Percentiles rank a stretch among this genome's conserved stretches.
Conservation (phyloP, 2,329 filamentous ascomycete genomes). For the Myriosclerotinia duriaeana region DNA sequence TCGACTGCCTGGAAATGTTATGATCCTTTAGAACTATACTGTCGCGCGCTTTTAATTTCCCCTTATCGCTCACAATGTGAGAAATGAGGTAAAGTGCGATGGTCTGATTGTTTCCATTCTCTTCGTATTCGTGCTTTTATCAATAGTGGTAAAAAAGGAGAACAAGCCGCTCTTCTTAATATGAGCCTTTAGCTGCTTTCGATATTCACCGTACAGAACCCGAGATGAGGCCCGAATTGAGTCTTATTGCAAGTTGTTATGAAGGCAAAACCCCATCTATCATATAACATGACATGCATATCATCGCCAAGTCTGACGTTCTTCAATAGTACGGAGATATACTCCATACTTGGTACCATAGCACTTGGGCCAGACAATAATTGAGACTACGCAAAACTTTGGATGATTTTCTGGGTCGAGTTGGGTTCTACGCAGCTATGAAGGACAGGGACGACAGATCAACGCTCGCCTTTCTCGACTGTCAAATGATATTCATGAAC, state of each 20-base stretch:
- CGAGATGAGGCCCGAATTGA: not conserved
- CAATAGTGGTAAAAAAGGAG: not conserved
- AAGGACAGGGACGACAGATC: slow-evolving; percentile 8
- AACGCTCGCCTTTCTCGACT: not conserved
- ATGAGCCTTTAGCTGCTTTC: not conserved
- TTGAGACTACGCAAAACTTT: not conserved
- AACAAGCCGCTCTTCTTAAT: not conserved
- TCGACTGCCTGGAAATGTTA: not conserved
- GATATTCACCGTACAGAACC: not conserved
- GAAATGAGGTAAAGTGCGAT: not conserved
- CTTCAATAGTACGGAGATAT: slow-evolving; percentile 6
- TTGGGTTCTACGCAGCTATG: not conserved
- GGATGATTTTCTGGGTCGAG: not conserved
- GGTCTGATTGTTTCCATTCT: not conserved
- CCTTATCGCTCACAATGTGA: not conserved
- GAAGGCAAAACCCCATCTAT: not conserved
- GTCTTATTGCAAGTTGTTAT: not conserved
- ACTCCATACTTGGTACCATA: not conserved
- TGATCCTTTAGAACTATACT: not conserved
- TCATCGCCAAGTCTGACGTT: slow-evolving; percentile 12
- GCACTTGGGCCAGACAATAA: not conserved
- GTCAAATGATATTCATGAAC: slow-evolving; percentile 14
- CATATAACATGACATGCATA: not conserved
- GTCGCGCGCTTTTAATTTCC: not conserved
- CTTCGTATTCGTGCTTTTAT: not conserved